Base-by-base conservation (phyloP, 352 stramenopile species). In the Aphanomyces invadans region DNA sequence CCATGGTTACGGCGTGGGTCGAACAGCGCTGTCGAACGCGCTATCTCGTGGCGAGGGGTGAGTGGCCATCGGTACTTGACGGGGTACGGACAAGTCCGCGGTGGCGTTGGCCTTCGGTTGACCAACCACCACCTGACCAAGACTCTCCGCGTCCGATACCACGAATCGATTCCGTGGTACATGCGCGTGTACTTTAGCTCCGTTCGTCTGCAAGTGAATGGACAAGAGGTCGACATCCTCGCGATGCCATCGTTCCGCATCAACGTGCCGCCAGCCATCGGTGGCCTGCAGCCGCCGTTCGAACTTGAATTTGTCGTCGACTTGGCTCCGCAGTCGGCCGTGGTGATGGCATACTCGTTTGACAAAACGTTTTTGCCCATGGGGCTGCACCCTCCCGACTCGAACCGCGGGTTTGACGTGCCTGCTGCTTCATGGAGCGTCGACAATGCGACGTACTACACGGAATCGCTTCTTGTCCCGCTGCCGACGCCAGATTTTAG, bases 401-500 rank as follows among this genome's bases (percentile, higher is more conserved):
- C 87, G 33, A 95, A 91, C 61, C 81, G 87, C 11, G 87, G 87
- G 39, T 95, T 95, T 65, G 86, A 95, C 48, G 76, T 94, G 19
- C 68, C 45, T 19, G 25, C 28, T 0, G 12, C 49, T 11, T 12
- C 32, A 28, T 10, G 77, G 74, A 64, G 75, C 69, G 5, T 38
- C 7, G 29, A 32, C 32, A 21, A 15, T 2, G 73, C 65, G 19
- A 81, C 79, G 21, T 62, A 88, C 38, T 94, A 86, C 71, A 89
- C 84, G 1, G 86, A 95, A 62, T 80, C 83, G 52, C 75, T 96
- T 60, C 76, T 95, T 0, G 80, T 96, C 23, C 76, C 77, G 38
- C 71, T 95, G 57, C 86, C 87, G 19, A 91, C 83, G 32, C 87
- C 87, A 15, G 87, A 96, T 71, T 94, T 95, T 62, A 94, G 83